Evolutionary conservation across 2,329 filamentous ascomycete species (phyloP), one percentile per base, ranked within the genome.

Genomic region (Botrytis fragariae): DNA sequence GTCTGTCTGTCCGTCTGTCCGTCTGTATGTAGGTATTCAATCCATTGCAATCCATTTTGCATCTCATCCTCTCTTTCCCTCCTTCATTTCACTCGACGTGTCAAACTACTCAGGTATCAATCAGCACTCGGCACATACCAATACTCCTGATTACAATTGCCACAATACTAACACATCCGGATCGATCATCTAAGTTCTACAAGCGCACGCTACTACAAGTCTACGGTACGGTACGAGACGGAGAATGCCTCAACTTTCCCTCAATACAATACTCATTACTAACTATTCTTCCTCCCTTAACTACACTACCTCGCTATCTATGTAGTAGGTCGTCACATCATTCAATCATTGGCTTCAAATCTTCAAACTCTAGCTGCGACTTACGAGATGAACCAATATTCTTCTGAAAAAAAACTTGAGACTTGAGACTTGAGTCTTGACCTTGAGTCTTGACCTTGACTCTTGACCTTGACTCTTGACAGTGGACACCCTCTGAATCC

Each of bases 311-410:
- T 57, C 16, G 14, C 51, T 29, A n/a, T 10, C 32, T 6, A 25
- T 18, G 22, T 62, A 29, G 12, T 42, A 62, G 35, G 12, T 20
- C 2, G 12, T 62, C 60, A 39, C 8, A 22, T 25, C 22, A 10
- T n/a, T n/a, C 35, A 62, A 37, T 10, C 60, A 39, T 29, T 42
- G 37, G 37, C 60, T 29, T 63, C 60, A 42, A 63, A 63, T 37
- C n/a, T 57, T 29, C 37, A 42, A 63, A 29, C 51, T 57, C 51
- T 57, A 57, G 51, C 18, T 57, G 51, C 16, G 6, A 29, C 10
- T 42, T 63, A 63, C 60, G 60, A 42, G 60, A 63, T 63, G 60
- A 63, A 63, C 60, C 60, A 29, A 42, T 29, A 4, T 42, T 63
- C 39, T 57, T 57, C 12, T 12, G 25, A n/a, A n/a, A 14, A 14